Evolutionary conservation across 2,329 filamentous ascomycete genomes (phyloP), one percentile per base, ranked within the genome.

Genomic region (Paraphoma sp.): DNA sequence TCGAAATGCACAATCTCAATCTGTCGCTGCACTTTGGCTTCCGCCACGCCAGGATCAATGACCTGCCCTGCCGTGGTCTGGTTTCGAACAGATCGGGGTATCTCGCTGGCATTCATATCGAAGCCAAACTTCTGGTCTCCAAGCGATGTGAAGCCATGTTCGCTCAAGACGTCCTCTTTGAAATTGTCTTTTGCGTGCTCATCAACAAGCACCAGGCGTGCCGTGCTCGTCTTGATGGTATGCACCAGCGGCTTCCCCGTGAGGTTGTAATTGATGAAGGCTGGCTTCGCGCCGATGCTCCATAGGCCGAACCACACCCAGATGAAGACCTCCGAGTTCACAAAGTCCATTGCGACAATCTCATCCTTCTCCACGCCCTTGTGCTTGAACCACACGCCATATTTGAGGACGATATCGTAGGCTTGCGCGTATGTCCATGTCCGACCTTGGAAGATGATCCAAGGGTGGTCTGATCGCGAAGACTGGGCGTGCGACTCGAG

Each of bases 191-290:
- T 65, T 11, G 57, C 60, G 8, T 86, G 81, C 1, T 83, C 81
- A 54, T 89, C 88, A 8, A 88, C 83, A 1, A 90, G 69, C 3
- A 90, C 68, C 38, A 89, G 57, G 42, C 77, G 81, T 3, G 86
- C 80, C 4, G 81, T 81, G 47, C 84, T 85, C 50, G 89, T 81
- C 57, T 80, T 81, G 36, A 91, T 70, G 51, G 87, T 91, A 59
- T 78, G 75, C 2, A 76, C 53, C 41, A 78, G 59, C 11, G 72
- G 62, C 59, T 70, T 69, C n/a, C 71, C 74, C 1, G 68, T 72
- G 45, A 77, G 49, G 53, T 77, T 77, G 54, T 75, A 76, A 53
- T 78, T 78, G 62, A 78, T 69, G 52, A 77, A 77, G 0, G 74
- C 73, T 2, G 76, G 74, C 56, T 71, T 73, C 46, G 73, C 74